These are phyloP conservation scores for Ligustrum vulgare DNA, from an alignment of 257 asterid species.

Conservation along the genomic window DNA sequence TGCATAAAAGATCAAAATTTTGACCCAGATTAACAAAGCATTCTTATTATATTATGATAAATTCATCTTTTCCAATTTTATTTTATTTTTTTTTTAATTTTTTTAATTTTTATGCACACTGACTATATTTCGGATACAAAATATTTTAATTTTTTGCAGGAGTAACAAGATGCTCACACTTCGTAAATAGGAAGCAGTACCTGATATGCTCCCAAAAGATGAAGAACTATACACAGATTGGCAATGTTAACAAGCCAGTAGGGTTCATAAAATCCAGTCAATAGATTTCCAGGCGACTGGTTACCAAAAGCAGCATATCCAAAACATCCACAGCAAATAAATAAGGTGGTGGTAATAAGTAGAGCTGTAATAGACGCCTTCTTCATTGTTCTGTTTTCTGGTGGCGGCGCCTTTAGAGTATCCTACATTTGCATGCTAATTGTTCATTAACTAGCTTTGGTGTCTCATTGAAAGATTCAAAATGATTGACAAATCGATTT, in stretches of 20 bases:
- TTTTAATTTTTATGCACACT: no score
- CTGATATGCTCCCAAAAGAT: conserved; percentile 70
- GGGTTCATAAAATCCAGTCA: conserved; percentile 71
- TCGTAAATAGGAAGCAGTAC: conserved; percentile 20
- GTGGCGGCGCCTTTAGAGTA: conserved; percentile 49
- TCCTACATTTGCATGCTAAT: conserved; percentile 42
- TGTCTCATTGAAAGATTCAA: neutral
- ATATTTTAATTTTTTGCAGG: no score
- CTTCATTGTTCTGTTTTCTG: conserved; percentile 57
- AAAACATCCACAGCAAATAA: conserved; percentile 58
- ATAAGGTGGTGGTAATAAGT: conserved; percentile 53
- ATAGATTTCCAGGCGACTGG: conserved; percentile 62
- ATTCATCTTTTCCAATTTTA: neutral
- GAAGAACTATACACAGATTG: conserved; percentile 60
- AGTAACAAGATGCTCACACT: neutral
- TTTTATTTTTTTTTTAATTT: no score
- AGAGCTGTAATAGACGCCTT: conserved; percentile 45
- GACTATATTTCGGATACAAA: no score
- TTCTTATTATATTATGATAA: no score
- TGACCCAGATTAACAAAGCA: neutral
- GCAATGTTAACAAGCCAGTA: conserved; percentile 72
- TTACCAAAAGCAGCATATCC: conserved; percentile 76
- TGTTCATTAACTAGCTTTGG: conserved; percentile 9
- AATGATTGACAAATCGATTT: neutral
- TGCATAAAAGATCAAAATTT: no score